A percentile compares a stretch with the other conserved stretches of the same genome.
Conservation (phyloP, 129 eudicot species). For the Pittosporum tobira region DNA sequence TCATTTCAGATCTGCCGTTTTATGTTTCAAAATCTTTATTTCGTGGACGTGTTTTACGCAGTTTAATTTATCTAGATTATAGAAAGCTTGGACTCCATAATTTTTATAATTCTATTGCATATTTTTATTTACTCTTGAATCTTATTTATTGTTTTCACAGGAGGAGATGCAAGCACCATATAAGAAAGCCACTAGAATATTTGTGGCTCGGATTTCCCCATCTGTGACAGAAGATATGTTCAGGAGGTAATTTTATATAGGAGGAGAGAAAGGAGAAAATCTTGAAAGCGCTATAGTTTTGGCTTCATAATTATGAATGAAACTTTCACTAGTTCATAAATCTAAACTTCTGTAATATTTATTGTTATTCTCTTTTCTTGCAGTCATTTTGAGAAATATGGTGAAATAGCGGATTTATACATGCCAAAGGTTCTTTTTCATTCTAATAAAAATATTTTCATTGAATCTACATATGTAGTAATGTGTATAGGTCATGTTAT, state of each 20-base stretch:
- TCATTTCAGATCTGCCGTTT: background rate
- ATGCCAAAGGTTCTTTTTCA: conserved; percentile 87
- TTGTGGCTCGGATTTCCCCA: conserved; percentile 55
- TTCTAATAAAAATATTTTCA: background rate
- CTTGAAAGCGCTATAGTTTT: too few relatives aligned
- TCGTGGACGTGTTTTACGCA: too few relatives aligned
- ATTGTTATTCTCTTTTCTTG: too few relatives aligned
- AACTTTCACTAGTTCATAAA: too few relatives aligned
- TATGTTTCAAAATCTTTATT: background rate
- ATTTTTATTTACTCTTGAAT: too few relatives aligned
- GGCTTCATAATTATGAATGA: background rate
- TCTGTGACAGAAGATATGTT: conserved; percentile 48
- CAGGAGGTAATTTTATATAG: conserved; percentile 32
- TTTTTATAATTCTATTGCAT: too few relatives aligned
- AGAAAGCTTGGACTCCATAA: too few relatives aligned
- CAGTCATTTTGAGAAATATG: conserved; percentile 4
- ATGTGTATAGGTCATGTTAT: too few relatives aligned
- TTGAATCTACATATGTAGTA: background rate
- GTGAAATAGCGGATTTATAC: conserved; percentile 85
- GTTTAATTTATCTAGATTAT: too few relatives aligned
- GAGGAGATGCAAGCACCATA: conserved; percentile 52
- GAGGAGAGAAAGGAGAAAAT: background rate
- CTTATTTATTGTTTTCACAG: conserved; percentile 14
- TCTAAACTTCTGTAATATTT: background rate
- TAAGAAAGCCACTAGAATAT: conserved; percentile 56